These are phyloP conservation scores for Coemansia sp. DNA, from an alignment of 192 early-diverging fungal species.

Conservation along the genomic window DNA sequence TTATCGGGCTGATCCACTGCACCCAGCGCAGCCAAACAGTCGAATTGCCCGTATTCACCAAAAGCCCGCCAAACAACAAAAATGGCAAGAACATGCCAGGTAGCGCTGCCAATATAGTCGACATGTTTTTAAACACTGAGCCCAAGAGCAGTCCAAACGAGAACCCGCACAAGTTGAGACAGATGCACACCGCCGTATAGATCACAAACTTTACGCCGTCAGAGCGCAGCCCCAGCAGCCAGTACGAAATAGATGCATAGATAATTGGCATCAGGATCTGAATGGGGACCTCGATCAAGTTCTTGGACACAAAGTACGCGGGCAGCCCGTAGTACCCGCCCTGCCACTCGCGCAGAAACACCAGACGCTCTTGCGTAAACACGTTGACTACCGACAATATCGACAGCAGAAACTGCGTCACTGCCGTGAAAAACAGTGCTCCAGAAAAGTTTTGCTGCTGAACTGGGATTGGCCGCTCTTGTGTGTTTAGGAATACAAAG, in stretches of 20 bases:
- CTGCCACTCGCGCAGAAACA: slow-evolving; percentile 59
- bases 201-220: slow-evolving; percentile 49
- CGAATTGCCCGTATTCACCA: slow-evolving; percentile 59
- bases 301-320: slow-evolving; percentile 58
- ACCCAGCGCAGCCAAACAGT: slow-evolving; percentile 57
- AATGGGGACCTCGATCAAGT: slow-evolving; percentile 57
- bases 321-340: slow-evolving; percentile 57
- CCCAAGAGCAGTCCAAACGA: slow-evolving; percentile 56
- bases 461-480: slow-evolving; percentile 20
- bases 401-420: slow-evolving; percentile 47
- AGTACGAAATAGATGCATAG: slow-evolving; percentile 52
- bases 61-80: slow-evolving; percentile 58
- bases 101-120: slow-evolving; percentile 46
- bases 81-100: slow-evolving; percentile 57
- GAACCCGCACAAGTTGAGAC: slow-evolving; percentile 50
- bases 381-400: slow-evolving; percentile 52
- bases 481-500: slow-evolving; percentile 54
- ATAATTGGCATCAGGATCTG: slow-evolving; percentile 51
- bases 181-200: slow-evolving; percentile 28
- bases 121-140: slow-evolving; percentile 47
- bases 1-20: slow-evolving; percentile 56
- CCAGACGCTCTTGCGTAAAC: slow-evolving; percentile 55
- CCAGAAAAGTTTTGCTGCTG: slow-evolving; percentile 56
- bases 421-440: slow-evolving; percentile 54
- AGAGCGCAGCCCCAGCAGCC: slow-evolving; percentile 55